Evolutionary conservation across 1,139 yeast species (phyloP).

Genomic region (Geotrichum europaeum): DNA sequence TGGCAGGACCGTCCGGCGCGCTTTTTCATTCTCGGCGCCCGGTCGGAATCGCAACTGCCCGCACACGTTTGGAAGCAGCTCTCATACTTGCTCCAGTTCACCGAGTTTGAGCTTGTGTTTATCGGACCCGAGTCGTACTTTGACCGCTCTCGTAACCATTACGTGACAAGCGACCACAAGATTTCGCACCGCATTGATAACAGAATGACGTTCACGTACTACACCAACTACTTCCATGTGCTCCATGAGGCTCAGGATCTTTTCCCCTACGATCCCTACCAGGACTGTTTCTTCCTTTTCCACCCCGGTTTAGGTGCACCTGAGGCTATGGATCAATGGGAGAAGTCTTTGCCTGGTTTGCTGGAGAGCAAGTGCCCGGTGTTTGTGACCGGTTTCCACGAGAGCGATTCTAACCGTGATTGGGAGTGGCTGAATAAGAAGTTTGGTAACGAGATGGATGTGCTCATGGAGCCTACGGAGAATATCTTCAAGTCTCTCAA

Average conservation of each 20-base stretch:
- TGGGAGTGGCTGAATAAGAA: conserved; percentile 60
- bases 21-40: conserved; percentile 81
- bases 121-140: conserved; percentile 89
- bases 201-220: conserved; percentile 68
- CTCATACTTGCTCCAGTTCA: conserved; percentile 76
- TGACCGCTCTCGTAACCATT: conserved; percentile 56
- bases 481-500: conserved; percentile 81
- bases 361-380: conserved; percentile 90
- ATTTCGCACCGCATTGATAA: conserved; percentile 69
- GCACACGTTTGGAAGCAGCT: conserved; percentile 95
- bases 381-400: conserved; percentile 84
- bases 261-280: conserved; percentile 96
- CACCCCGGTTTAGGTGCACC: conserved; percentile 92
- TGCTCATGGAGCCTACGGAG: conserved; percentile 65
- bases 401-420: conserved; percentile 64
- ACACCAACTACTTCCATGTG: conserved; percentile 86
- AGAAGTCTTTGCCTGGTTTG: conserved; percentile 73
- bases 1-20: conserved; percentile 87
- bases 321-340: conserved; percentile 75
- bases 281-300: conserved; percentile 86
- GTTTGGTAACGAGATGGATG: conserved; percentile 72
- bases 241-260: conserved; percentile 87
- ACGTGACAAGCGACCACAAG: conserved; percentile 52
- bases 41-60: conserved; percentile 90
- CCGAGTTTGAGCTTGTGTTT: conserved; percentile 78